Evolutionary conservation across 1,284 basidiomycete species (phyloP).

Genomic region (Inonotus obliquus): DNA sequence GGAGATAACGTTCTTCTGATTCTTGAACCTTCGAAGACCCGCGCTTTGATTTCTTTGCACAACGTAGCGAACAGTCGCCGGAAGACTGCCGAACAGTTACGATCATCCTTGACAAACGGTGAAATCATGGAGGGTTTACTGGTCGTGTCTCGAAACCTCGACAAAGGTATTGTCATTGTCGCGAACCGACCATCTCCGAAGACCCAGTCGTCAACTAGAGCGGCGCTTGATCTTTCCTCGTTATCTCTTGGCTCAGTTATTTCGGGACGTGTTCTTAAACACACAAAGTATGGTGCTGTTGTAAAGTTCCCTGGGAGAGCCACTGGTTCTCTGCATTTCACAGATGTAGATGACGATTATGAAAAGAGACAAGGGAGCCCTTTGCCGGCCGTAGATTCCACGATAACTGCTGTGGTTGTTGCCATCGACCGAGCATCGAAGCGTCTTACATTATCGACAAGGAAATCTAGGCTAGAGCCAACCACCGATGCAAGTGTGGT

Average conservation of each 20-base stretch:
- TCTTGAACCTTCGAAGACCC: constrained; percentile 66
- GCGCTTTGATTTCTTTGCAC: constrained; percentile 81
- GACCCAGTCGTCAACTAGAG: constrained; percentile 40
- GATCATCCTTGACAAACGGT: constrained; percentile 61
- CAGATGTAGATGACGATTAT: constrained; percentile 81
- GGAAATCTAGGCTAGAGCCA: constrained; percentile 64
- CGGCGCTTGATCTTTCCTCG: constrained; percentile 57
- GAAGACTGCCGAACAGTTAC: constrained; percentile 66
- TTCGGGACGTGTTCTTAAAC: constrained; percentile 71
- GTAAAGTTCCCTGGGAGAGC: constrained; percentile 71
- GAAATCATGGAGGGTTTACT: constrained; percentile 76
- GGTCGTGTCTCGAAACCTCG: constrained; percentile 86
- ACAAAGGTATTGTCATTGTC: constrained; percentile 86
- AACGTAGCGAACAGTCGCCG: constrained; percentile 83
- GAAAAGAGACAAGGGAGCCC: constrained; percentile 40
- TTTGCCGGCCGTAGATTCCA: constrained; percentile 62
- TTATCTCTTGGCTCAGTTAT: constrained; percentile 70
- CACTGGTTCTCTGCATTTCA: constrained; percentile 73
- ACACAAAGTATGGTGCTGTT: constrained; percentile 64
- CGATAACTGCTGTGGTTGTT: constrained; percentile 69
- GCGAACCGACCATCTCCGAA: constrained; percentile 63
- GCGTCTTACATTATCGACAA: constrained; percentile 74
- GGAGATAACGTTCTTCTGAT: constrained; percentile 78
- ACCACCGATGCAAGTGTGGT: constrained; percentile 43
- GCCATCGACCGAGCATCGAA: constrained; percentile 61